phyloP scores from a whole-genome alignment of 768 basidiomycete genomes.

The Xanthoconium purpureum region DNA sequence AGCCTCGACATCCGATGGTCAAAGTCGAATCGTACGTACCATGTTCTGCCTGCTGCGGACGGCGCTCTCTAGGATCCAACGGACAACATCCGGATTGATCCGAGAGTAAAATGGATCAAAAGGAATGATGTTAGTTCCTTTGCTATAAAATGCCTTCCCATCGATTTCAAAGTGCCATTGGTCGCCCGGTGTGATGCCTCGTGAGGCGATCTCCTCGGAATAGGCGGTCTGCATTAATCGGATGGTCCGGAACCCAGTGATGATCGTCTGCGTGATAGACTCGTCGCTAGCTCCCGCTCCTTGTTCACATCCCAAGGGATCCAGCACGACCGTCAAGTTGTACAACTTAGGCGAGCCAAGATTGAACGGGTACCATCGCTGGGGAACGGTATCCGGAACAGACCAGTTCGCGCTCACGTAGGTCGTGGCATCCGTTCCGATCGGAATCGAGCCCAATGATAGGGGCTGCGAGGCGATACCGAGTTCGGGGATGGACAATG shows the following conservation, averaged over 20 bases:
- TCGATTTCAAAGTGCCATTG: constrained; percentile 62
- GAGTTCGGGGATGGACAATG: constrained; percentile 48
- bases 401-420: constrained; percentile 45
- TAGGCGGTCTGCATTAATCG: constrained; percentile 50
- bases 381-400: constrained; percentile 43
- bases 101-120: constrained; percentile 60
- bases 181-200: constrained; percentile 57
- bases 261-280: constrained; percentile 38
- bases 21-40: constrained; percentile 34
- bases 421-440: constrained; percentile 28
- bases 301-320: constrained; percentile 14
- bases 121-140: constrained; percentile 58
- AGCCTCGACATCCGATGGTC: not conserved
- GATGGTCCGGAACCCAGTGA: constrained; percentile 60
- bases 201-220: constrained; percentile 38
- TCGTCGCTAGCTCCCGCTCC: constrained; percentile 5
- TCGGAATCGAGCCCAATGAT: constrained; percentile 18
- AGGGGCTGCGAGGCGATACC: constrained; percentile 36
- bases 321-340: constrained; percentile 45
- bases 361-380: constrained; percentile 55
- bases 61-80: constrained; percentile 57
- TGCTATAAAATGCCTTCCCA: constrained; percentile 52
- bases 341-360: constrained; percentile 55
- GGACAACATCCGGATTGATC: constrained; percentile 45
- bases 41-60: constrained; percentile 56